Evolutionary conservation across 2,329 filamentous ascomycete species (phyloP).

Genomic region (Paecilomyces variotii): DNA sequence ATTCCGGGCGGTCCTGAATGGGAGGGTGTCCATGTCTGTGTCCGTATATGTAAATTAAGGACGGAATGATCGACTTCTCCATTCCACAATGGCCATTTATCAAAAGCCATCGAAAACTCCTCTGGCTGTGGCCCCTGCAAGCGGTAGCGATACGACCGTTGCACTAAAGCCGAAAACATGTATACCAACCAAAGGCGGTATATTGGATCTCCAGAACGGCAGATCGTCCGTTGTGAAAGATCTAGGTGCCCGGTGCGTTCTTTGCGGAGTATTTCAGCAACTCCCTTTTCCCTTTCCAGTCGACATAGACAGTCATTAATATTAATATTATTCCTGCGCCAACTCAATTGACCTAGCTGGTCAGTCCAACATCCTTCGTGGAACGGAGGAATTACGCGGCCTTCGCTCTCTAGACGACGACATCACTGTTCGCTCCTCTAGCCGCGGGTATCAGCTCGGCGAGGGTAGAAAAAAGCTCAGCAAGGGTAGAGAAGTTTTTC

Average conservation of each 20-base stretch:
- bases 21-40: background rate
- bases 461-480: no score
- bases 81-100: background rate
- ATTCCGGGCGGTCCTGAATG: background rate
- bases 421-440: background rate
- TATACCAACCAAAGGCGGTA: background rate
- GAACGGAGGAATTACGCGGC: background rate
- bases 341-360: background rate
- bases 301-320: background rate
- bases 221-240: background rate
- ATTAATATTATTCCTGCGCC: background rate
- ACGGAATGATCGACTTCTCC: background rate
- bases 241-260: background rate
- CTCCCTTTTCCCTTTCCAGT: background rate
- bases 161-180: background rate
- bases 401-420: background rate
- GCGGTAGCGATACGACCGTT: background rate
- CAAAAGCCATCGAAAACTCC: background rate
- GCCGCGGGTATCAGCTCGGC: no score
- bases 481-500: no score
- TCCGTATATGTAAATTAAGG: background rate
- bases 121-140: background rate
- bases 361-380: background rate
- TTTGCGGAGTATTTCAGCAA: background rate
- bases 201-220: background rate